These are phyloP conservation scores for Babesia divergens DNA, from an alignment of 169 alveolate genomes.

Conservation along the genomic window DNA sequence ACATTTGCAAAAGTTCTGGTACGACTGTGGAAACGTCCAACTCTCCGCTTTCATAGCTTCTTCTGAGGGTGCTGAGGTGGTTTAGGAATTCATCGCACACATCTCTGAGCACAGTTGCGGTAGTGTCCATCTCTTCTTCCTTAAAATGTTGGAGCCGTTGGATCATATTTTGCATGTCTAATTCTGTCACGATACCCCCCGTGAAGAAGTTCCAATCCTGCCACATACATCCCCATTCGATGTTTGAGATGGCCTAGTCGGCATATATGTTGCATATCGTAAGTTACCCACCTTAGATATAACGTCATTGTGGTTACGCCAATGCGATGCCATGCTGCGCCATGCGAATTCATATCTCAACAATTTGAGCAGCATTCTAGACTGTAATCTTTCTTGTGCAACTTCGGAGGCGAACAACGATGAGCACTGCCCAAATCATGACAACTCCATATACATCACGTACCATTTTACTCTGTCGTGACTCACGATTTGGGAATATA, in stretches of 20 bases:
- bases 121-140: background rate
- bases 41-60: background rate
- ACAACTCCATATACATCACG: background rate
- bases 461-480: conserved; percentile 1
- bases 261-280: background rate
- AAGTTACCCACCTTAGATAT: conserved; percentile 25
- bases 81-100: background rate
- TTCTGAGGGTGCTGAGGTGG: background rate
- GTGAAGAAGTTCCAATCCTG: conserved; percentile 48
- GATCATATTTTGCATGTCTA: background rate
- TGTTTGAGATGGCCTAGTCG: conserved; percentile 18
- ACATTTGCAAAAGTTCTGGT: background rate
- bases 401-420: conserved; percentile 27
- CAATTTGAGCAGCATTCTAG: conserved; percentile 23
- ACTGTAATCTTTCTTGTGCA: conserved; percentile 1
- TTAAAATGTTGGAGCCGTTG: background rate
- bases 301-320: conserved; percentile 20
- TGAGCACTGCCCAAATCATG: background rate
- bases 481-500: background rate
- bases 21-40: background rate
- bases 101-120: background rate
- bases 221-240: conserved; percentile 58
- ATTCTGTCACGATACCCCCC: conserved; percentile 36
- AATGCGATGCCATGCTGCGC: background rate
- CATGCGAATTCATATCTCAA: conserved; percentile 28